phyloP scores from a whole-genome alignment of 73 alveolate species.

The Blepharisma japonicum region DNA sequence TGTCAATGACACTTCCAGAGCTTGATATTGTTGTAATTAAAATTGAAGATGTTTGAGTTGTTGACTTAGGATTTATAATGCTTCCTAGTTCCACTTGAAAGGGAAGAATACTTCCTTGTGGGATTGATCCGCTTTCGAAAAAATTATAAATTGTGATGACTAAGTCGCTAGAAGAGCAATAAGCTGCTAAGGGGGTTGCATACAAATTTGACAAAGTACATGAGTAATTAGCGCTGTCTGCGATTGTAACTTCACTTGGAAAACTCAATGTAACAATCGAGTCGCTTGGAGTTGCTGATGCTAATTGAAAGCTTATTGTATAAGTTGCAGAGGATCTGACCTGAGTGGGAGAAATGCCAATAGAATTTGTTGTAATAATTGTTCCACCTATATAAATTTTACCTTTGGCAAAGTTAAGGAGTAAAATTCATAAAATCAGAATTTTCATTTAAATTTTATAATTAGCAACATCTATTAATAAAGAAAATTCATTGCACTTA shows the following conservation, averaged over 20 bases:
- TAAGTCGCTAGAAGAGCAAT: background rate
- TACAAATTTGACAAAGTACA: background rate
- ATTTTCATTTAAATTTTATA: too few species aligned
- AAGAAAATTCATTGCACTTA: too few species aligned
- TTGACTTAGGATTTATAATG: conserved; percentile 1
- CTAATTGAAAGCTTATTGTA: conserved; percentile 8
- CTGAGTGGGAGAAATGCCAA: background rate
- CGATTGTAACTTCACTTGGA: conserved; percentile 10
- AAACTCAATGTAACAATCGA: background rate
- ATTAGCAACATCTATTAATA: too few species aligned
- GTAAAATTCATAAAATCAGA: too few species aligned
- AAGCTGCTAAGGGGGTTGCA: background rate
- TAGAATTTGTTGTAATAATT: too few species aligned
- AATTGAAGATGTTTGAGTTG: background rate
- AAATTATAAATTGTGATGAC: background rate
- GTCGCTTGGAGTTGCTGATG: background rate
- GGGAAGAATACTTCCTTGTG: background rate
- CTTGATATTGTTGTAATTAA: background rate
- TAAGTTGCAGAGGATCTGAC: background rate
- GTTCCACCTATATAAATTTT: too few species aligned
- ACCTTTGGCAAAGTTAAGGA: too few species aligned
- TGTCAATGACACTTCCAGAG: background rate
- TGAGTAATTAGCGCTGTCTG: background rate
- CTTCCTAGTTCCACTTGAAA: background rate
- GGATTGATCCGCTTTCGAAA: background rate